phyloP scores from a whole-genome alignment of 179 eudicot genomes.

The Spinacia oleracea region DNA sequence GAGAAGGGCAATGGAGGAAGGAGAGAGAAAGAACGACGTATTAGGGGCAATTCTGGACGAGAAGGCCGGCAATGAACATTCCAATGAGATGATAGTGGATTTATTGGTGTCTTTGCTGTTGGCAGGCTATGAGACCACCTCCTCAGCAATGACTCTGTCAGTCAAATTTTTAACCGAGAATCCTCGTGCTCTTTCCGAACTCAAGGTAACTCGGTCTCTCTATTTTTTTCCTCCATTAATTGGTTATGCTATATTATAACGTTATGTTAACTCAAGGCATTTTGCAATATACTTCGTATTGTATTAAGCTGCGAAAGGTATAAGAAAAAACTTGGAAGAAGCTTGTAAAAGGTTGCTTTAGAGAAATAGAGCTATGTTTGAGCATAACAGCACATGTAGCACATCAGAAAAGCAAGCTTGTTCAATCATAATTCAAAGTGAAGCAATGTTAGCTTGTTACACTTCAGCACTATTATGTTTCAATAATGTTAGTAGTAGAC shows the following conservation, averaged over 20 bases:
- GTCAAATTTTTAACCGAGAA: slow-evolving; percentile 78
- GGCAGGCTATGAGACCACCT: slow-evolving; percentile 88
- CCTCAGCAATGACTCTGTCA: slow-evolving; percentile 75
- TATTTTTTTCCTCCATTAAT: not conserved
- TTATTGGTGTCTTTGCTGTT: slow-evolving; percentile 72
- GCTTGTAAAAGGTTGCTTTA: not conserved
- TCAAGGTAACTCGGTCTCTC: slow-evolving; percentile 45
- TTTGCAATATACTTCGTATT: not conserved
- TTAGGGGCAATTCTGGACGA: slow-evolving; percentile 66
- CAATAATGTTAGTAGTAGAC: too few species aligned
- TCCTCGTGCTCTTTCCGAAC: slow-evolving; percentile 67
- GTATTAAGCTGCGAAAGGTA: not conserved
- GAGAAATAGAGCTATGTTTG: too few species aligned
- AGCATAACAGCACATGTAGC: too few species aligned
- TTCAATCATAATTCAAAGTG: too few species aligned
- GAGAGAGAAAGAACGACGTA: slow-evolving; percentile 68
- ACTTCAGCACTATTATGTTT: too few species aligned
- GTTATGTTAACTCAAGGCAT: too few species aligned
- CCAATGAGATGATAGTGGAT: slow-evolving; percentile 75
- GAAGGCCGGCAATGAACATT: slow-evolving; percentile 51
- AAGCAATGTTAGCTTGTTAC: too few species aligned
- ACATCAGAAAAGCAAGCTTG: too few species aligned
- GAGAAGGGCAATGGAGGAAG: slow-evolving; percentile 50
- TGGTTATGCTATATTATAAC: too few species aligned
- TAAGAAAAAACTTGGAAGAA: not conserved